Percentiles rank a stretch among this genome's conserved stretches.
Evolutionary conservation across 1,139 yeast genomes (phyloP).

Genomic region (Wickerhamomyces sp.): DNA sequence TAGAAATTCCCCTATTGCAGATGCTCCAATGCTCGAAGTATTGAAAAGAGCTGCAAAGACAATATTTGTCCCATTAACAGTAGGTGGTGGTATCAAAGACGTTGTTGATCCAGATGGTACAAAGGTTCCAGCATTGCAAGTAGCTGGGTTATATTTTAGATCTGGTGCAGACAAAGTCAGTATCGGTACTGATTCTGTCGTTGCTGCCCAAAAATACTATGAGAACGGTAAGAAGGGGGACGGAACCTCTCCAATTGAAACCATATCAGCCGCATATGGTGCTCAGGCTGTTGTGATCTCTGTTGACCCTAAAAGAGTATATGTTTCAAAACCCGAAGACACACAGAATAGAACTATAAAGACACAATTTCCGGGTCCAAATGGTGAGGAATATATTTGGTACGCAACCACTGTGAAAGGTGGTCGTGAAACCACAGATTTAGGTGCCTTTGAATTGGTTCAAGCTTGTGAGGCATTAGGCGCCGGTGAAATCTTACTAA

Average conservation of each 20-base stretch:
- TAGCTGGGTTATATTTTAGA: conserved; percentile 84
- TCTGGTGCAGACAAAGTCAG: conserved; percentile 98
- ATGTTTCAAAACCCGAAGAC: conserved; percentile 55
- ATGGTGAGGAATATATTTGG: conserved; percentile 85
- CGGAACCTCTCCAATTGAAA: conserved; percentile 85
- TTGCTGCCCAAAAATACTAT: conserved; percentile 80
- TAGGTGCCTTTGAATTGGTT: conserved; percentile 89
- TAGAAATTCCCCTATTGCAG: conserved; percentile 85
- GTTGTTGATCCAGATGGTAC: conserved; percentile 79
- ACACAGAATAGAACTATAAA: conserved; percentile 62
- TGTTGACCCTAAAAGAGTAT: conserved; percentile 89
- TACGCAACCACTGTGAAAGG: conserved; percentile 96
- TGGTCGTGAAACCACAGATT: conserved; percentile 83
- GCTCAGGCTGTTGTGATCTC: conserved; percentile 96
- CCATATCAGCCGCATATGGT: conserved; percentile 88
- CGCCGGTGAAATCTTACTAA: conserved; percentile 91
- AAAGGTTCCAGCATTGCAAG: conserved; percentile 75
- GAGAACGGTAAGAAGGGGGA: conserved; percentile 49
- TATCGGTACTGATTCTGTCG: conserved; percentile 95
- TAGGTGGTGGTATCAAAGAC: conserved; percentile 96
- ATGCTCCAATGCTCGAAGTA: conserved; percentile 93
- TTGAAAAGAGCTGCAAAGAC: conserved; percentile 78
- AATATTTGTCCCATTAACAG: conserved; percentile 92
- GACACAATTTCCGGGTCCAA: conserved; percentile 62
- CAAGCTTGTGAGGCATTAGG: conserved; percentile 88